These are phyloP conservation scores for Aquilaria agallochum DNA, from an alignment of 441 rosid species.

Conservation along the genomic window DNA sequence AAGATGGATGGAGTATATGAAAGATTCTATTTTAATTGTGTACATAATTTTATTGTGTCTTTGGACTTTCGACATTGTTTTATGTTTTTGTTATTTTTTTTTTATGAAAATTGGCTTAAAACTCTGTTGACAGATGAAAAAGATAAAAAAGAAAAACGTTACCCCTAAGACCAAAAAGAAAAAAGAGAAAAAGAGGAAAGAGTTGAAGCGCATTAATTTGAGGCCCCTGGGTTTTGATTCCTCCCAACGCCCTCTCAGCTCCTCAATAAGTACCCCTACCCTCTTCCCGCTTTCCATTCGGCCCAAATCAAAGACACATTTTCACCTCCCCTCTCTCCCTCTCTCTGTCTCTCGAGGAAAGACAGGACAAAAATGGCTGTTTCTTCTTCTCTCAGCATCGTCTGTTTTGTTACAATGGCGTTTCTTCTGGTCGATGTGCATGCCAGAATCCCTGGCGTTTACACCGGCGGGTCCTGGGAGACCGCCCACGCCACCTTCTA, in stretches of 20 bases:
- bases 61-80: too few relatives aligned
- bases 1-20: too few relatives aligned
- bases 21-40: too few relatives aligned
- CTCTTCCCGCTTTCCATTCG: constrained; percentile 31
- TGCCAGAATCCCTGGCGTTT: constrained; percentile 77
- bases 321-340: constrained; percentile 4
- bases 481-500: constrained; percentile 91
- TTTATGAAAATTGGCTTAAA: too few relatives aligned
- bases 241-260: not conserved
- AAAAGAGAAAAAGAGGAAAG: too few relatives aligned
- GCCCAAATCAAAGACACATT: not conserved
- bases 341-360: not conserved
- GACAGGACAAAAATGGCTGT: constrained; percentile 25
- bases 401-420: constrained; percentile 22
- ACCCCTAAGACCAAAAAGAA: too few relatives aligned
- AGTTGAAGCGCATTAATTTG: too few relatives aligned
- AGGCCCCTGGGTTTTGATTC: not conserved
- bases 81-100: too few relatives aligned
- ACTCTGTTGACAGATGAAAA: too few relatives aligned
- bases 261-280: constrained; percentile 39
- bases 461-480: constrained; percentile 62
- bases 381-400: constrained; percentile 1
- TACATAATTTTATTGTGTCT: too few relatives aligned
- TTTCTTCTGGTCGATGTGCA: constrained; percentile 21
- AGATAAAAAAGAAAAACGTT: too few relatives aligned